These are phyloP conservation scores for Rhodosporidiobolus sp. DNA, from an alignment of 768 basidiomycete genomes.

Conservation along the genomic window DNA sequence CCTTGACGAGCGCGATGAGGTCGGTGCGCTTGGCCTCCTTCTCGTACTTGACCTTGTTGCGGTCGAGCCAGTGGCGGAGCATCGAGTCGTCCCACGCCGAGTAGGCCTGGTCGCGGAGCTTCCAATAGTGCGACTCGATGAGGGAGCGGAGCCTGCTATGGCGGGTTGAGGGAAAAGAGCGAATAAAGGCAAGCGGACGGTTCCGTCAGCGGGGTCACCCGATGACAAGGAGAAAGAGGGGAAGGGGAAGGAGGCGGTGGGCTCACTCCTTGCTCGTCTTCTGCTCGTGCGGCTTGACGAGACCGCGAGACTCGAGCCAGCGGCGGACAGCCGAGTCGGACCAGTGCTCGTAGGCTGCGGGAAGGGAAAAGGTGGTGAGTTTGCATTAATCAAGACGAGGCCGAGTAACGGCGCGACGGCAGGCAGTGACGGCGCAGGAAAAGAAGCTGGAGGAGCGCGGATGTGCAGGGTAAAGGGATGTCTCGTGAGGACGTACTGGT, in stretches of 20 bases:
- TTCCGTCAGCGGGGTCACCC: not conserved
- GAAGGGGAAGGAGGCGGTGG: conserved; percentile 1
- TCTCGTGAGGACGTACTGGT: conserved; percentile 28
- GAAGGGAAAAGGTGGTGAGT: too few relatives aligned
- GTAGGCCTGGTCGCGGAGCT: conserved; percentile 49
- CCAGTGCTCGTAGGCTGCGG: conserved; percentile 41
- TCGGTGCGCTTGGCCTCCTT: conserved; percentile 31
- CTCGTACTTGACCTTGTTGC: conserved; percentile 64
- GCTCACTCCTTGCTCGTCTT: conserved; percentile 29
- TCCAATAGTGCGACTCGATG: conserved; percentile 51
- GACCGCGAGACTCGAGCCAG: conserved; percentile 40
- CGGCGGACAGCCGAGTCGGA: conserved; percentile 40
- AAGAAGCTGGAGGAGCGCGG: not conserved
- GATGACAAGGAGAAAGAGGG: not conserved
- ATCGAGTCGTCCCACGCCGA: conserved; percentile 72
- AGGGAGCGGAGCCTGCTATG: conserved; percentile 49
- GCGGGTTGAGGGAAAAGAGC: conserved; percentile 42
- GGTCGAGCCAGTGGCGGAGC: conserved; percentile 72
- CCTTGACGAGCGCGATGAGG: conserved; percentile 23
- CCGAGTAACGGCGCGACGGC: too few relatives aligned
- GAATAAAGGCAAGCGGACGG: not conserved
- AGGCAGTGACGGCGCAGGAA: too few relatives aligned
- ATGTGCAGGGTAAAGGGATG: not conserved
- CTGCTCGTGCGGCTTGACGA: conserved; percentile 36
- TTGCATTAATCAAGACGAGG: too few relatives aligned